Conservation (phyloP, 805 yeast genomes). For the Lipomyces japonicus region DNA sequence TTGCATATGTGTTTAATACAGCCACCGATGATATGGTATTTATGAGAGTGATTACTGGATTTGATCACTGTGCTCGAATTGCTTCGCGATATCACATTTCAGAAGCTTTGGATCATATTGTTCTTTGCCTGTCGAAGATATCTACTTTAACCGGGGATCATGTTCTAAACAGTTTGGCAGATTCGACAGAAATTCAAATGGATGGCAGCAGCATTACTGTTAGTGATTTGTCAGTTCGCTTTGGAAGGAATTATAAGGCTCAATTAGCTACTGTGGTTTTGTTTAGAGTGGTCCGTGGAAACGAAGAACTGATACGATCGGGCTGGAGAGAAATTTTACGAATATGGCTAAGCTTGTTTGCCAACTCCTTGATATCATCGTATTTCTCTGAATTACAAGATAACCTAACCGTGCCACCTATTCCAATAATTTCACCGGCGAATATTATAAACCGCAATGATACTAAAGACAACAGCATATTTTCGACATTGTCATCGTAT, state of each 20-base stretch:
- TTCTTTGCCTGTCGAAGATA: constrained; percentile 62
- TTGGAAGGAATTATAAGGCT: constrained; percentile 88
- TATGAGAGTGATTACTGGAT: constrained; percentile 78
- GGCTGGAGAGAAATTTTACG: constrained; percentile 62
- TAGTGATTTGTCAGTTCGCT: constrained; percentile 72
- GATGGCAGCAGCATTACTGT: constrained; percentile 60
- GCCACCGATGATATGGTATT: constrained; percentile 89
- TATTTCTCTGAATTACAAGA: constrained; percentile 53
- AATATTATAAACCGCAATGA: constrained; percentile 58
- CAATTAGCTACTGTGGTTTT: constrained; percentile 84
- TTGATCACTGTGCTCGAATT: constrained; percentile 78
- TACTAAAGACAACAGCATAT: constrained; percentile 69
- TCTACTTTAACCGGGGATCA: constrained; percentile 55
- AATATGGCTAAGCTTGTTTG: constrained; percentile 61
- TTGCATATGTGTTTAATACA: constrained; percentile 74
- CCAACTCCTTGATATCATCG: constrained; percentile 60
- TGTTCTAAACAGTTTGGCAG: constrained; percentile 29
- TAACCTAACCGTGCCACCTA: constrained; percentile 48
- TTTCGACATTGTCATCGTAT: constrained; percentile 88
- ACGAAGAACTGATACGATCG: constrained; percentile 46
- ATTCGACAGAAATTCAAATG: constrained; percentile 44
- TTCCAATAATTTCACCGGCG: constrained; percentile 64
- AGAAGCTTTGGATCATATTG: constrained; percentile 58
- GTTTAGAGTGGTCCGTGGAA: constrained; percentile 68
- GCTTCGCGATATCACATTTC: constrained; percentile 61